Conservation (phyloP, 345 rosid species). For the Gossypioides kirkii region DNA sequence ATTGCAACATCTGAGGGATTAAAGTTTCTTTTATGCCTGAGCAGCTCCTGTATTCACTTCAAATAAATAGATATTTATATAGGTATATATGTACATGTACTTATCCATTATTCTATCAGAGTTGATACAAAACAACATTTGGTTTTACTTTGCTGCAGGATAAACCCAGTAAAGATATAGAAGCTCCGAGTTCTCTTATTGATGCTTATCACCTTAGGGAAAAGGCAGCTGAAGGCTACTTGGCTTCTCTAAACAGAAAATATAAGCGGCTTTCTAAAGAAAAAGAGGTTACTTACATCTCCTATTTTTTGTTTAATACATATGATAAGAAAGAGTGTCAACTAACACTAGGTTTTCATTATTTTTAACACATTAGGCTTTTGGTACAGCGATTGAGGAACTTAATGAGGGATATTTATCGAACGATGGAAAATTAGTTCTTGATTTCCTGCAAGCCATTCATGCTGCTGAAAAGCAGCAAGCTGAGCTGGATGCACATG, state of each 20-base stretch:
- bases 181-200: conserved; percentile 54
- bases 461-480: conserved; percentile 90
- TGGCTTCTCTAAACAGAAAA: conserved; percentile 12
- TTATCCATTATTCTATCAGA: background rate
- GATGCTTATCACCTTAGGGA: conserved; percentile 63
- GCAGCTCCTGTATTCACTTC: background rate
- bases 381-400: conserved; percentile 45
- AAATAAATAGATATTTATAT: background rate
- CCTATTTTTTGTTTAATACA: background rate
- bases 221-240: conserved; percentile 31
- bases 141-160: conserved; percentile 31
- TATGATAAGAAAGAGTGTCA: conserved; percentile 7
- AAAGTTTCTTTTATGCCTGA: background rate
- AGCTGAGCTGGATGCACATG: conserved; percentile 76
- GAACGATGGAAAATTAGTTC: conserved; percentile 71
- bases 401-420: conserved; percentile 43
- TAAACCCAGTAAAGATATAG: conserved; percentile 27
- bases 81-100: background rate
- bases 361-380: conserved; percentile 40
- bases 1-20: background rate
- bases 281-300: conserved; percentile 36
- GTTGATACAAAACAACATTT: conserved; percentile 1
- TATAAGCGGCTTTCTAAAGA: conserved; percentile 27
- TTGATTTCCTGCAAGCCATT: conserved; percentile 83
- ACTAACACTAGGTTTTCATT: conserved; percentile 12